These are phyloP conservation scores for Saposhnikovia divaricata DNA, from an alignment of 129 eudicot genomes.

Conservation along the genomic window DNA sequence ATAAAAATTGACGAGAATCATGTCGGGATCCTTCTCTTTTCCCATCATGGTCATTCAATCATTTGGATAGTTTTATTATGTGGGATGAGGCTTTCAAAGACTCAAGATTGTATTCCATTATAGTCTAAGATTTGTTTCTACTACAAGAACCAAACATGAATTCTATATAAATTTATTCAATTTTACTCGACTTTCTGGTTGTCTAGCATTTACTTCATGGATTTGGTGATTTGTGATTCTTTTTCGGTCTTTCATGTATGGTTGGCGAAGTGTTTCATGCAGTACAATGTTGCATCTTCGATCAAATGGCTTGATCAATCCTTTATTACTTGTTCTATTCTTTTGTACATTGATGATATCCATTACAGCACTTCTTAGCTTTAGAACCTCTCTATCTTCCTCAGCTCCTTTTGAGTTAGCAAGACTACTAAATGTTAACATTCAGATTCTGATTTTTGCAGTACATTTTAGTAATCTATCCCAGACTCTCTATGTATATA, in stretches of 20 bases:
- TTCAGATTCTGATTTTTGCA: background rate
- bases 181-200: background rate
- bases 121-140: background rate
- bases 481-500: background rate
- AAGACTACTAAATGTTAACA: background rate
- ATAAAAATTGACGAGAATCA: slow-evolving; percentile 1
- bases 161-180: background rate
- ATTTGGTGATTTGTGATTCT: background rate
- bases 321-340: background rate
- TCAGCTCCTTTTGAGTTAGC: background rate
- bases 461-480: background rate
- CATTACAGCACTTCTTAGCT: background rate
- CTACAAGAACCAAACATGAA: background rate
- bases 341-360: background rate
- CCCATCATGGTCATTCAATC: background rate
- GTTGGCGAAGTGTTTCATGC: background rate
- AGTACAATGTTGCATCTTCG: background rate
- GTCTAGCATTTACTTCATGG: background rate
- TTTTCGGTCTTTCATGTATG: background rate
- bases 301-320: background rate
- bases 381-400: background rate
- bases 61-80: background rate
- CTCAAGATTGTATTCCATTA: background rate
- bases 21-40: background rate
- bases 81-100: background rate